phyloP scores from a whole-genome alignment of 208 protist genomes.

The Leishmania tarentolae region DNA sequence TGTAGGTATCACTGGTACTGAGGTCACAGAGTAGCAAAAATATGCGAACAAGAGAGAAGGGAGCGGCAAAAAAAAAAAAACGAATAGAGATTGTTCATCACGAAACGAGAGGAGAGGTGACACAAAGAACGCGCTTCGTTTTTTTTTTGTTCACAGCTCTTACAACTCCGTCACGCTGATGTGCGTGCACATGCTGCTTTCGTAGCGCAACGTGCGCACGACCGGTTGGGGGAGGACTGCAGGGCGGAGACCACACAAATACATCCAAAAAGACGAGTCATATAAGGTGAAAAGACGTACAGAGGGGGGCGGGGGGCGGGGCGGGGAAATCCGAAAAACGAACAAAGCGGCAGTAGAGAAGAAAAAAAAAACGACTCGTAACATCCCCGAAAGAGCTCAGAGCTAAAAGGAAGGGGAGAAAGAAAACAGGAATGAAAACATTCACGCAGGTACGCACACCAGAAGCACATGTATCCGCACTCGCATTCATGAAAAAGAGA shows the following conservation, averaged over 20 bases:
- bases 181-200: neutral
- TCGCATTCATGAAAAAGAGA: too few relatives aligned
- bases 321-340: neutral
- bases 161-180: neutral
- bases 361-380: neutral
- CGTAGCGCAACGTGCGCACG: neutral
- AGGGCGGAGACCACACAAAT: too few relatives aligned
- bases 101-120: neutral
- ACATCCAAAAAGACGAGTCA: neutral
- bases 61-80: too few relatives aligned
- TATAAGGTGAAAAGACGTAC: neutral
- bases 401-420: neutral
- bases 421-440: neutral
- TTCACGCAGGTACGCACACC: neutral
- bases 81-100: too few relatives aligned
- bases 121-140: neutral
- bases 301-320: neutral
- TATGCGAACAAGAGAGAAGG: neutral
- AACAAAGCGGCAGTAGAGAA: conserved; percentile 3
- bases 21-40: neutral
- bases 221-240: neutral
- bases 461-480: too few relatives aligned
- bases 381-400: neutral
- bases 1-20: neutral
- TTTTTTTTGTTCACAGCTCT: neutral